Evolutionary conservation across 805 yeast genomes (phyloP), one percentile per base, ranked within the genome.

Genomic region (Candida silvicultrix): DNA sequence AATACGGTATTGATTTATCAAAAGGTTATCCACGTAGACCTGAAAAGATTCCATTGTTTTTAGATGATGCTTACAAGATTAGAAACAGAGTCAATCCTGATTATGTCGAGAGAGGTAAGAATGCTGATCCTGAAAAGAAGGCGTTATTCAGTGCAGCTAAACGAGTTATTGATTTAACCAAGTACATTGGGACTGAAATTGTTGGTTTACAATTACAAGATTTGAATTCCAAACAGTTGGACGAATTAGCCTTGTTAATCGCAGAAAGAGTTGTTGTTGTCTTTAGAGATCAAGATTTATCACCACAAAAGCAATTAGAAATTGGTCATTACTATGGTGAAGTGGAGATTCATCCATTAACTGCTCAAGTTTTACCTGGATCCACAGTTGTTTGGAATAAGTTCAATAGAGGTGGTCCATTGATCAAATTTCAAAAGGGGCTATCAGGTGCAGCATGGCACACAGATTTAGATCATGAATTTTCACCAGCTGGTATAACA

Each of bases 401-500:
- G 62, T 61, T 36, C 51, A 43, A 58, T 45, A 64, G 64, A 46
- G 57, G 60, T 31, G 40, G 23, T 35, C n/a, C 19, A 43, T 38
- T 41, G 50, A 50, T 46, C 47, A 45, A 31, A 23, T 34, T 11
- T 53, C 47, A 21, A 49, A 51, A 42, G 66, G 61, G 23, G 58
- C 61, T 31, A 54, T 28, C 31, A 28, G 31, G 31, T 28, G 8
- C 64, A 21, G 21, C 29, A 5, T 74, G 77, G 77, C 81, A 76
- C 63, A 67, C 78, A 2, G 81, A 76, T 56, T 65, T 77, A 40
- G 72, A 72, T 40, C 80, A 75, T 53, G 81, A 77, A 63, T 65
- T 65, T 40, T 75, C 73, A 45, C 80, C 82, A 8, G 75, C 82
- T 2, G 80, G 77, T 34, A 63, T 71, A 52, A 74, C 81, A 7